Evolutionary conservation across 2,329 filamentous ascomycete genomes (phyloP).

Genomic region (Neofusicoccum ribis): DNA sequence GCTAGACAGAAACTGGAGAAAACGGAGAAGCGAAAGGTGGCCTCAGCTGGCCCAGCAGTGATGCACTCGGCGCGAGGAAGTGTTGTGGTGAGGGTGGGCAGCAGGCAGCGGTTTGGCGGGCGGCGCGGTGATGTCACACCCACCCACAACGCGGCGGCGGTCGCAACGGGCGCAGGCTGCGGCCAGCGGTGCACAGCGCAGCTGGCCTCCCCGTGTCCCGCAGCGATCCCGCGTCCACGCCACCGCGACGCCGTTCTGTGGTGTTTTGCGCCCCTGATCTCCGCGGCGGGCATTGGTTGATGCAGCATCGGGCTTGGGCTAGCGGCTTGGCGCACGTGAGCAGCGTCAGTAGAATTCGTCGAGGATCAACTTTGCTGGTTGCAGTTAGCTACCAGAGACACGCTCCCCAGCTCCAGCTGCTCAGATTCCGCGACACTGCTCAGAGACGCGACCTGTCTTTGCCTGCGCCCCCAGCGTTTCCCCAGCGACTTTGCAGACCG

Average conservation of each 20-base stretch:
- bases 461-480: constrained; percentile 7
- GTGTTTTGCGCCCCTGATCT: constrained; percentile 3
- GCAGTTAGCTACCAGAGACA: constrained; percentile 7
- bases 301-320: background rate
- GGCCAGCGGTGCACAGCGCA: background rate
- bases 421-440: background rate
- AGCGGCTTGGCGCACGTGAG: constrained; percentile 17
- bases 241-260: background rate
- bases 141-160: background rate
- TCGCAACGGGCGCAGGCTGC: background rate
- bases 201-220: background rate
- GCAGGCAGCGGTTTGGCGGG: background rate
- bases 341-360: constrained; percentile 17
- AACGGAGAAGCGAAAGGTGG: too few relatives aligned
- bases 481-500: background rate
- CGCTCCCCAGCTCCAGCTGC: constrained; percentile 1
- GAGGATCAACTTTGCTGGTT: constrained; percentile 18
- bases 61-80: too few relatives aligned
- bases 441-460: background rate
- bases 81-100: background rate
- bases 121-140: constrained; percentile 4
- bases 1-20: too few relatives aligned
- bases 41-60: too few relatives aligned
- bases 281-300: background rate
- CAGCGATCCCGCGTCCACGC: background rate